Base-by-base conservation (phyloP, 2,329 filamentous ascomycete species). In the Venturiaceae sp. region DNA sequence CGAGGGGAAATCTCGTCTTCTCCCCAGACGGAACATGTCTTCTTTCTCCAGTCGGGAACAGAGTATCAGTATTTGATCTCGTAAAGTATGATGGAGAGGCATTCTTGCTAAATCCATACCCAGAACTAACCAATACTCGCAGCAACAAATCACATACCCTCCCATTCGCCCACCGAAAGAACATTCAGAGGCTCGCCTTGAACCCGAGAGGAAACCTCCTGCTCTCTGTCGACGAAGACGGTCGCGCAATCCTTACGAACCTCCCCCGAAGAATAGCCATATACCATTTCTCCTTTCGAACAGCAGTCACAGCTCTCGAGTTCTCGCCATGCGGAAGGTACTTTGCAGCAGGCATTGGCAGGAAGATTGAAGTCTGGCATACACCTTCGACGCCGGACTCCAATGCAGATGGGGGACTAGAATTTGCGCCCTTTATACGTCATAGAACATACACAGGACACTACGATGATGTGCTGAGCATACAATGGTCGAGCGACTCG, bases 401-500 rank as follows among this genome's bases (percentile, higher is more conserved):
- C 26, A 88, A 86, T 63, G 80, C 80, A 53, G 85, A 87, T 61
- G 92, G 90, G 60, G 90, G 92, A 62, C 79, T 97, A 58, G 92
- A 97, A 66, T 99, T 96, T 73, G 92, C 94, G 21, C 94, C 94
- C 0, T 99, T 99, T 66, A 86, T 96, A 53, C 81, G 88, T 64
- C 89, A 97, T 74, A 85, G 91, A 64, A 87, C 87, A 55, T 90
- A 95, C 66, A 85, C 85, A 1, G 90, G 89, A 0, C 94, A 99
- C 71, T 95, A 94, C 66, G 94, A 97, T 70, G 82, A 82, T 16
- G 87, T 97, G 13, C 84, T 85, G 62, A 86, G 86, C 70, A 88
- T 99, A 58, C 87, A 95, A 69, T 99, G 95, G 94, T 97, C 94
- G 8, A 87, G 84, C 71, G 95, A 99, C 74, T 96, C 92, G 13